Percentiles rank a stretch among this genome's conserved stretches.
Conservation (phyloP, 75 land plant species). For the Pinus albicaulis region DNA sequence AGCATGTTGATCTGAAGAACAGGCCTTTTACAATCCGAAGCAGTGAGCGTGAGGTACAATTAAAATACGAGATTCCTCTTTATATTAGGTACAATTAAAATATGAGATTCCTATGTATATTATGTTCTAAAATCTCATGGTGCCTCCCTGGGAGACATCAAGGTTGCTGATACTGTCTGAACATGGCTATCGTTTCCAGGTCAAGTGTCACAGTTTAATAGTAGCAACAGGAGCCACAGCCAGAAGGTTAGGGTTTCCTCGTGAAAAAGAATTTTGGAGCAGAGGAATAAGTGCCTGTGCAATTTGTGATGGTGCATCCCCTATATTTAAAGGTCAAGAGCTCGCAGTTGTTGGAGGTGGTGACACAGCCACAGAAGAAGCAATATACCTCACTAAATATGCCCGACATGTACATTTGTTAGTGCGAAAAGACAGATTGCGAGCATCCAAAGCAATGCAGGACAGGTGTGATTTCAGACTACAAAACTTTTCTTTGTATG, state of each 20-base stretch:
- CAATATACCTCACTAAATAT: conserved; percentile 92
- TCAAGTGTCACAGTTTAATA: conserved; percentile 84
- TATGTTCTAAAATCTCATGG: neutral
- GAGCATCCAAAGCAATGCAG: conserved; percentile 99
- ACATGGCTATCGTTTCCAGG: conserved; percentile 35
- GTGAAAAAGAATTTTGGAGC: conserved; percentile 98
- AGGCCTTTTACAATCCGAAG: conserved; percentile 82
- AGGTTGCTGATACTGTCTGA: neutral
- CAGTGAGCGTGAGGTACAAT: conserved; percentile 79
- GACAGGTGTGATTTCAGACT: conserved; percentile 57
- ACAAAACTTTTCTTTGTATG: neutral
- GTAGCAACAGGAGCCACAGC: conserved; percentile 96
- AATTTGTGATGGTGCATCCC: conserved; percentile 98
- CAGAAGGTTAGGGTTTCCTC: conserved; percentile 77
- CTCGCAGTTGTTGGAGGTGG: conserved; percentile 99
- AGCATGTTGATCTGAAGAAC: conserved; percentile 65
- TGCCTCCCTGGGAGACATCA: neutral
- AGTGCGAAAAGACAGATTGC: conserved; percentile 69
- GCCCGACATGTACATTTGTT: conserved; percentile 94
- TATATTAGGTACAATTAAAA: neutral
- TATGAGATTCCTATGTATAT: neutral
- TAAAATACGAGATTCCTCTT: neutral
- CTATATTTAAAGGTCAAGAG: conserved; percentile 85
- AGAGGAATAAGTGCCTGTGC: conserved; percentile 99
- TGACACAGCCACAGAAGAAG: conserved; percentile 98